A percentile compares a stretch with the other conserved stretches of the same genome.
phyloP scores from a whole-genome alignment of 768 basidiomycete genomes.

The Xerocomus brunneocitrinus region DNA sequence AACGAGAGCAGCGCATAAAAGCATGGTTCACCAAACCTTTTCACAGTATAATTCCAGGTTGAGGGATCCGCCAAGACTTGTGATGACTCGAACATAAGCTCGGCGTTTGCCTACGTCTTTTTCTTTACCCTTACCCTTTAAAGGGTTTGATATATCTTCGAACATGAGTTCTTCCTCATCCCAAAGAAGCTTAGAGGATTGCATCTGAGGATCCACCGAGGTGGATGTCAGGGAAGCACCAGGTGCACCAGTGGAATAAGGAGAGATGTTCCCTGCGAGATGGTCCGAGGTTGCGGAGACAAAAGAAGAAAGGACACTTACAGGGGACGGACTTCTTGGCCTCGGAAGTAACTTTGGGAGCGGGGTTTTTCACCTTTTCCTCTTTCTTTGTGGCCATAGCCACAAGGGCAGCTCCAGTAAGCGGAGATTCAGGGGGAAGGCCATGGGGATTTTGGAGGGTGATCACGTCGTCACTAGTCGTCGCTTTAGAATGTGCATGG shows the following conservation, averaged over 20 bases:
- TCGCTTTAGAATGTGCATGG: background rate
- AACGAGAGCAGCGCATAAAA: background rate
- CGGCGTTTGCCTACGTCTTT: conserved; percentile 88
- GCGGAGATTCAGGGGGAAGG: conserved; percentile 53
- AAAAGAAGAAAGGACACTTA: conserved; percentile 30
- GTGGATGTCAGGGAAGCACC: conserved; percentile 95
- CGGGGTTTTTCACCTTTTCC: conserved; percentile 24
- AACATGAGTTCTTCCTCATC: conserved; percentile 99
- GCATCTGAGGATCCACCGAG: conserved; percentile 70
- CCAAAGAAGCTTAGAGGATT: conserved; percentile 78
- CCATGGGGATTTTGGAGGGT: conserved; percentile 92
- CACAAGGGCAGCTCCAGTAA: conserved; percentile 23
- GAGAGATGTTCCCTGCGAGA: conserved; percentile 78
- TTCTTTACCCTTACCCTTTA: conserved; percentile 86
- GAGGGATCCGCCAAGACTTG: conserved; percentile 83
- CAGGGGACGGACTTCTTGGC: conserved; percentile 63
- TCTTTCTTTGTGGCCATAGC: conserved; percentile 35
- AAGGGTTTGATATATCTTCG: conserved; percentile 78
- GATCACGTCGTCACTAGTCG: conserved; percentile 74
- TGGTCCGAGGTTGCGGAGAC: background rate
- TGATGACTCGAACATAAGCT: conserved; percentile 94
- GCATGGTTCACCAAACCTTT: conserved; percentile 45
- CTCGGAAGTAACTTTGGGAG: conserved; percentile 34
- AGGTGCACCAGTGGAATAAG: conserved; percentile 82
- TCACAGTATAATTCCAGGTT: conserved; percentile 87